Conservation (phyloP, 2,329 filamentous ascomycete species). For the Trichoderma sp. region DNA sequence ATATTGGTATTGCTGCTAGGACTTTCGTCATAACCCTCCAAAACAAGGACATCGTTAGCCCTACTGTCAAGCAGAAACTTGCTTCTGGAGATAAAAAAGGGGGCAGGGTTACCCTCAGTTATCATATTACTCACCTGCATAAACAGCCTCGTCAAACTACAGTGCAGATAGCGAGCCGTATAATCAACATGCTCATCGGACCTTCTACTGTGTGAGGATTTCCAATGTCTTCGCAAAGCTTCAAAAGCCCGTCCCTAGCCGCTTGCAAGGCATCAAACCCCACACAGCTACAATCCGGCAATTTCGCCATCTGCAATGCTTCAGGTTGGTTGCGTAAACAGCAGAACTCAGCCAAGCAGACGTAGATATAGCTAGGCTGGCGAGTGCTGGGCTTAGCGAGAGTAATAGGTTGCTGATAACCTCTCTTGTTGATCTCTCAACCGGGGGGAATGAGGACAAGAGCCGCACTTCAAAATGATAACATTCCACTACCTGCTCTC, state of each 20-base stretch:
- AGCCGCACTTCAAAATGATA: neutral
- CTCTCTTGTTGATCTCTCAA: neutral
- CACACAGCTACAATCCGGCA: too few relatives aligned
- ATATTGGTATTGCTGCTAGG: neutral
- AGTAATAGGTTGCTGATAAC: neutral
- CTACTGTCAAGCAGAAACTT: neutral
- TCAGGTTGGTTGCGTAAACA: too few relatives aligned
- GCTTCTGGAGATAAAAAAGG: neutral
- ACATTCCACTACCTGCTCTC: neutral
- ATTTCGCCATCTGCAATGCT: too few relatives aligned
- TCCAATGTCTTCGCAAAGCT: too few relatives aligned
- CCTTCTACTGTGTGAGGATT: too few relatives aligned
- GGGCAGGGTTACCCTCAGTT: neutral
- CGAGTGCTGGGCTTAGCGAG: neutral
- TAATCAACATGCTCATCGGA: too few relatives aligned
- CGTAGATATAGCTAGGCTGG: neutral
- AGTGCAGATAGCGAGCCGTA: too few relatives aligned
- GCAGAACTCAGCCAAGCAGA: too few relatives aligned
- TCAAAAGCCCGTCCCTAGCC: too few relatives aligned
- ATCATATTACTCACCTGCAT: neutral
- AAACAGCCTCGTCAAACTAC: neutral
- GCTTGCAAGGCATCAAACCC: too few relatives aligned
- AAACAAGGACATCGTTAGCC: neutral
- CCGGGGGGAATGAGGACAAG: neutral
- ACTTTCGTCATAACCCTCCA: neutral